Percentiles rank a stretch among this genome's conserved stretches.
phyloP scores from a whole-genome alignment of 257 asterid genomes.

The Solanum bulbocastanum region DNA sequence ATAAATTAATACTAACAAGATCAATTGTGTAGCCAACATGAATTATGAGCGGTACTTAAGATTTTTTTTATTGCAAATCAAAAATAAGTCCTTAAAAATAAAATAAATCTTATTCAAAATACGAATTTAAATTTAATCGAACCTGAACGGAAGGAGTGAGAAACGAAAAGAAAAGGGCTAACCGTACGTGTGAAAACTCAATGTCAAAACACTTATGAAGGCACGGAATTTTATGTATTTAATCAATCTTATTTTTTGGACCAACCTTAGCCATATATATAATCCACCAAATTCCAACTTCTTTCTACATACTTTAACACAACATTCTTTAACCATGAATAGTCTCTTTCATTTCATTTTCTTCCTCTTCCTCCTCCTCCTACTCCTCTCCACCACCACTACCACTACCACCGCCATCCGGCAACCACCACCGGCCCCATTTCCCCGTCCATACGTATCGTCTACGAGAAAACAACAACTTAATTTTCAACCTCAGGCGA shows the following conservation, averaged over 20 bases:
- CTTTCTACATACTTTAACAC: not conserved
- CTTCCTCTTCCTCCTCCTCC: conserved; percentile 13
- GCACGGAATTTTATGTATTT: not conserved
- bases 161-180: not conserved
- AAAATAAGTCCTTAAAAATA: too few relatives aligned
- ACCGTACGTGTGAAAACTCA: not conserved
- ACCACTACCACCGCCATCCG: not conserved
- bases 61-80: too few relatives aligned
- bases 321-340: conserved; percentile 16
- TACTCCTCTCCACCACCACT: conserved; percentile 10
- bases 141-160: fast-evolving
- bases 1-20: too few relatives aligned
- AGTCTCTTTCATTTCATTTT: conserved; percentile 21
- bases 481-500: not conserved
- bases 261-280: conserved; percentile 5
- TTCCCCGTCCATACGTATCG: conserved; percentile 1
- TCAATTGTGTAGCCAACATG: not conserved
- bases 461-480: not conserved
- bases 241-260: not conserved
- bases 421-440: not conserved
- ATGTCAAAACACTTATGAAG: not conserved
- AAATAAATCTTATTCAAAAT: too few relatives aligned
- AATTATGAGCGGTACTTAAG: too few relatives aligned
- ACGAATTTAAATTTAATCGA: too few relatives aligned
- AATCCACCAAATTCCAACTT: conserved; percentile 5